phyloP scores from a whole-genome alignment of 306 rosid species.

The Malus sylvestris region DNA sequence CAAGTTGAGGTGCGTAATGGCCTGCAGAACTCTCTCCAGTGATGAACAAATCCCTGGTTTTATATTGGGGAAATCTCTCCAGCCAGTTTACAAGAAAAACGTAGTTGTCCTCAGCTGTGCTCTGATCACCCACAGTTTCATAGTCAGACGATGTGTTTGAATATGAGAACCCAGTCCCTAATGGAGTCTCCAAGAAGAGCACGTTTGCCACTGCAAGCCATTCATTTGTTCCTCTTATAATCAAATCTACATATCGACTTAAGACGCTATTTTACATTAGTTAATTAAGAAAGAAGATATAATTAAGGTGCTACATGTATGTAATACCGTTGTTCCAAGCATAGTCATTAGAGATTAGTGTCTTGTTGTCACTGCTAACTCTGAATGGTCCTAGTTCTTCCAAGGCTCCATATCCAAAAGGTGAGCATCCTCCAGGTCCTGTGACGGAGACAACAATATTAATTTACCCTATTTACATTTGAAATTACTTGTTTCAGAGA shows the following conservation, averaged over 20 bases:
- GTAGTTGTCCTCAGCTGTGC: slow-evolving; percentile 49
- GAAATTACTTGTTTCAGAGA: too few relatives aligned
- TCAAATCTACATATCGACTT: too few relatives aligned
- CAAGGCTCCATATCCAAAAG: slow-evolving; percentile 60
- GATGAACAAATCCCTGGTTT: slow-evolving; percentile 42
- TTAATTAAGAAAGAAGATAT: too few relatives aligned
- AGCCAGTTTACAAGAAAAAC: slow-evolving; percentile 56
- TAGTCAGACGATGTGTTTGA: slow-evolving; percentile 40
- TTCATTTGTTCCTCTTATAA: neutral
- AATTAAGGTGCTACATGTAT: too few relatives aligned
- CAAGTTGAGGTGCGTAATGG: slow-evolving; percentile 57
- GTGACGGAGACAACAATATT: neutral
- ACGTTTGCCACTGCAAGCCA: slow-evolving; percentile 57
- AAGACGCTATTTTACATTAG: too few relatives aligned
- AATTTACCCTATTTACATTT: too few relatives aligned
- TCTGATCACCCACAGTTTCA: slow-evolving; percentile 36
- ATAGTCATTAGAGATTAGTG: slow-evolving; percentile 28
- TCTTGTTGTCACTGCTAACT: slow-evolving; percentile 43
- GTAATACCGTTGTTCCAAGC: slow-evolving; percentile 48
- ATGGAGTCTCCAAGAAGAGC: slow-evolving; percentile 60
- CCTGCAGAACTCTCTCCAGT: slow-evolving; percentile 68
- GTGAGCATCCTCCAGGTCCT: slow-evolving; percentile 66
- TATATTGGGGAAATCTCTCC: slow-evolving; percentile 53
- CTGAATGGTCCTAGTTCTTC: slow-evolving; percentile 61
- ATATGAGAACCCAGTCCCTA: slow-evolving; percentile 63